phyloP scores from a whole-genome alignment of 768 basidiomycete genomes.

The Kwoniella pini region DNA sequence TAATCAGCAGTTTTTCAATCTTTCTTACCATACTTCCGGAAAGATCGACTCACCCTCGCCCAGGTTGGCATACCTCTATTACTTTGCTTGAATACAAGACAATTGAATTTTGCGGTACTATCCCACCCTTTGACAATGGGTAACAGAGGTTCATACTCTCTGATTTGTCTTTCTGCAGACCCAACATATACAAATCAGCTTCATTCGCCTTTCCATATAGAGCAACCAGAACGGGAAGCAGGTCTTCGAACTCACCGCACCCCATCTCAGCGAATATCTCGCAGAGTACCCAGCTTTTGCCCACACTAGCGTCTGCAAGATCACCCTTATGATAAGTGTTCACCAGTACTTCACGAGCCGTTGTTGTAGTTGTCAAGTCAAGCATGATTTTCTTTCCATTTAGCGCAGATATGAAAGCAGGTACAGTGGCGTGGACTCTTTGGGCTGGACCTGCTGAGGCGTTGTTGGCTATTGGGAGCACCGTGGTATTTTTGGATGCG shows the following conservation, averaged over 20 bases:
- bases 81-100: constrained; percentile 75
- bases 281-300: constrained; percentile 77
- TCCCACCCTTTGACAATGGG: constrained; percentile 87
- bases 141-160: constrained; percentile 78
- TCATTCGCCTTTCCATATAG: neutral
- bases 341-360: constrained; percentile 70
- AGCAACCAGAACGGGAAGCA: neutral
- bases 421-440: neutral
- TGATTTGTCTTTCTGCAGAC: constrained; percentile 75
- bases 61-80: constrained; percentile 63
- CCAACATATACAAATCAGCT: neutral
- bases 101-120: constrained; percentile 74
- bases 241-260: constrained; percentile 65
- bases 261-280: constrained; percentile 90
- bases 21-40: too few species aligned
- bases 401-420: constrained; percentile 27
- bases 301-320: constrained; percentile 61
- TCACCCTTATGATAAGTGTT: constrained; percentile 68
- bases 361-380: constrained; percentile 67
- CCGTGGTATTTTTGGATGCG: neutral
- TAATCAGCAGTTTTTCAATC: too few species aligned
- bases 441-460: neutral
- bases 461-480: neutral
- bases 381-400: constrained; percentile 60
- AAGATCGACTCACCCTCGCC: constrained; percentile 34